Base-by-base conservation (phyloP, 768 basidiomycete species). In the Suillus placidus region DNA sequence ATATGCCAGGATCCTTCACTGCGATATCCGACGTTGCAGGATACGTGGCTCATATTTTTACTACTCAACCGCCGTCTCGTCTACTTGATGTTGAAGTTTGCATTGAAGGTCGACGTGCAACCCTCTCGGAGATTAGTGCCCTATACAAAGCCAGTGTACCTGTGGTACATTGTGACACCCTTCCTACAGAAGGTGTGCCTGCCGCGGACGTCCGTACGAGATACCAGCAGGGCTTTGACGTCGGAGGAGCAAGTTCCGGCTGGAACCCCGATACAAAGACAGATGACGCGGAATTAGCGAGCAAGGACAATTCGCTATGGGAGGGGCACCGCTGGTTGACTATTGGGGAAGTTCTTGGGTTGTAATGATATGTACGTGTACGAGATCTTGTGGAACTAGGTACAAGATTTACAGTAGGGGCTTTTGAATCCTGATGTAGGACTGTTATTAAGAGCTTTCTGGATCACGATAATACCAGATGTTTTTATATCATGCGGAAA, bases 21-120 rank as follows among this genome's bases (percentile, higher is more conserved):
- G 61, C 71, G 3, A 47, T 69, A 38, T 61, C 64, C 20, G 75
- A 77, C 43, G 69, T 74, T n/a, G 73, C 69, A 63, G 75, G 73
- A 20, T 76, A 72, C 61, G 62, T 74, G 23, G 76, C 71, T 9
- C 60, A 76, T 63, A 51, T 61, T 42, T 58, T 74, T 52, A 74
- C 75, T 20, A 64, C 66, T 2, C 65, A 70, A 13, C 61, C 72
- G 0, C 64, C 62, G 6, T 58, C 63, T 14, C 51, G 64, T 13
- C 65, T 71, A 8, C 58, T 65, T 23, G 64, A 75, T 60, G 65
- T 51, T 8, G 64, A 66, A 30, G 65, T 75, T 61, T 70, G 71
- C 14, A 65, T 74, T 51, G 66, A 76, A 57, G 74, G 74, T 30
- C 69, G 71, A 14, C 67, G 70, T 1, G 34, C 43, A 6, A 71